Evolutionary conservation across 108 stramenopile genomes (phyloP).

Genomic region (Cyclotella choctawhatcheeana): DNA sequence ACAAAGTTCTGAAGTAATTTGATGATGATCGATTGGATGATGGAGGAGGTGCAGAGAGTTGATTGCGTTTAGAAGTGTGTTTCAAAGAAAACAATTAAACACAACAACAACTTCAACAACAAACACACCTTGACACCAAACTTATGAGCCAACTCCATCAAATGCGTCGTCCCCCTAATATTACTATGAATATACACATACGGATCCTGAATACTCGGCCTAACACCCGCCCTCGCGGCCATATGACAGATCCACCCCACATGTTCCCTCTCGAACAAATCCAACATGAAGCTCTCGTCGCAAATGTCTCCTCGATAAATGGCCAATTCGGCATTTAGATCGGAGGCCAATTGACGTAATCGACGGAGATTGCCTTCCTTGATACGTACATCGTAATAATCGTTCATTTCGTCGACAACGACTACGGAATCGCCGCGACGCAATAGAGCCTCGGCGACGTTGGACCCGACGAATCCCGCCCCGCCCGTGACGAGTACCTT

Average conservation of each 20-base stretch:
- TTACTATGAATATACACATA: constrained; percentile 97
- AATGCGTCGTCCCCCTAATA: constrained; percentile 93
- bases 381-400: constrained; percentile 94
- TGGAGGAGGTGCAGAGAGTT: no score
- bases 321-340: constrained; percentile 46
- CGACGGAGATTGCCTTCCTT: constrained; percentile 89
- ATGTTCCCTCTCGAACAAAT: constrained; percentile 78
- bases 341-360: constrained; percentile 51
- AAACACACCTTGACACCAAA: constrained; percentile 57
- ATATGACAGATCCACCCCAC: constrained; percentile 95
- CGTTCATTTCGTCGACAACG: constrained; percentile 98
- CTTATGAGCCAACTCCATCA: constrained; percentile 89
- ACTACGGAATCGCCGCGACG: constrained; percentile 94
- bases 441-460: constrained; percentile 83
- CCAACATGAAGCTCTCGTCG: constrained; percentile 84
- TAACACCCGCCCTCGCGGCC: constrained; percentile 95
- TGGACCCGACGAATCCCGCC: constrained; percentile 96
- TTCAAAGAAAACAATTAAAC: neutral
- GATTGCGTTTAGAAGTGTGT: no score
- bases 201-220: constrained; percentile 96
- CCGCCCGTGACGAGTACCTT: constrained; percentile 98
- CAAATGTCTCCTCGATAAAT: constrained; percentile 94
- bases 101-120: neutral
- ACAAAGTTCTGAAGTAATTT: constrained; percentile 86
- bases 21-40: neutral